Conservation (phyloP, 2,329 filamentous ascomycete genomes). For the Coniochaeta sp. region DNA sequence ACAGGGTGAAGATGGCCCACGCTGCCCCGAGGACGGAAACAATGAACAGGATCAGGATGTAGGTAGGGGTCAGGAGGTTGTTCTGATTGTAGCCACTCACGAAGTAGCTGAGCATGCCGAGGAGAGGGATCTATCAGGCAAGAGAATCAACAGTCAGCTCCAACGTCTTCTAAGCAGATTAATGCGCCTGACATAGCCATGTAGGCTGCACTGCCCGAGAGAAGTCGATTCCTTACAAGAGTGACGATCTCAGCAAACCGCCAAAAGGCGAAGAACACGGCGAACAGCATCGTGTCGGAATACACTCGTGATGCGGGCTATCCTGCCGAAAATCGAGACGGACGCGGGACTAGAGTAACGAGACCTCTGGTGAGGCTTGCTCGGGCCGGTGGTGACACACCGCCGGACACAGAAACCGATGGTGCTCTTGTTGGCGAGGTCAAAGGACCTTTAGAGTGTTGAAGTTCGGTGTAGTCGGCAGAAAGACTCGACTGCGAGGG, state of each 20-base stretch:
- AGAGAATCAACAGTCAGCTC: background rate
- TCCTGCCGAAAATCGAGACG: background rate
- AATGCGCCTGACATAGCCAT: background rate
- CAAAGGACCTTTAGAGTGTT: no score
- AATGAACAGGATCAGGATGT: conserved; percentile 61
- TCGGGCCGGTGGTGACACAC: no score
- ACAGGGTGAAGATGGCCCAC: conserved; percentile 58
- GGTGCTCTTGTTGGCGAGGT: no score
- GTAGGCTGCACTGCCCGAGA: background rate
- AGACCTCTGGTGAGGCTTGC: no score
- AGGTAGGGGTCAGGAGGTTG: conserved; percentile 53
- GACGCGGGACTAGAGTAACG: no score
- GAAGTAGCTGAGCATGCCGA: conserved; percentile 63
- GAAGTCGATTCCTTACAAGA: conserved; percentile 34
- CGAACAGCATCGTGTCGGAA: conserved; percentile 47
- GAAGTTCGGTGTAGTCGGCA: no score
- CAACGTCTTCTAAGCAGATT: background rate
- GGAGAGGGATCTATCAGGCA: conserved; percentile 45
- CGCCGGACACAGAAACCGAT: no score
- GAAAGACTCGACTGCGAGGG: no score
- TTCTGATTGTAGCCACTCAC: conserved; percentile 48
- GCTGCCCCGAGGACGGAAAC: conserved; percentile 54
- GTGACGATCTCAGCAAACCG: conserved; percentile 56
- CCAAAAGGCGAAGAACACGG: conserved; percentile 55
- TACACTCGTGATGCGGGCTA: background rate